Evolutionary conservation across 1,284 basidiomycete genomes (phyloP).

Genomic region (Megacollybia platyphylla): DNA sequence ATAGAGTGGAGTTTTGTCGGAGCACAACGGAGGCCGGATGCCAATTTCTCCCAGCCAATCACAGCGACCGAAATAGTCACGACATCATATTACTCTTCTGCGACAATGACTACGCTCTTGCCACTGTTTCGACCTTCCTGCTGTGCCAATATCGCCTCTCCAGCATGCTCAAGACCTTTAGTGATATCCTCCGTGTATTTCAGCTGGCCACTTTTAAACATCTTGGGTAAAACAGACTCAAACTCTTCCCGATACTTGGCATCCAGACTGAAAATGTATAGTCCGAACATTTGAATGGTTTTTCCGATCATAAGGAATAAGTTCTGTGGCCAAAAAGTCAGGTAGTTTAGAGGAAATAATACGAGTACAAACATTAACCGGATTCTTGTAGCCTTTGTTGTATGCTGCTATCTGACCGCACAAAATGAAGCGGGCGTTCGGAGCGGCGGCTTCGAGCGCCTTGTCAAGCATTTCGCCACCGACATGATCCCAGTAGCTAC

Average conservation of each 20-base stretch:
- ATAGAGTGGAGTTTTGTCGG: no score
- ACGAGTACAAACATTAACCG: not conserved
- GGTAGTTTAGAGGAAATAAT: not conserved
- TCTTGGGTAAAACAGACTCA: constrained; percentile 25
- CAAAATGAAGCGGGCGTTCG: not conserved
- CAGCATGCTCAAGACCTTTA: constrained; percentile 38
- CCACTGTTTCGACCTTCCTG: constrained; percentile 45
- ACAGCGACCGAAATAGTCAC: no score
- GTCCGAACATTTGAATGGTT: not conserved
- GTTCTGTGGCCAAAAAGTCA: not conserved
- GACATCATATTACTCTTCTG: constrained; percentile 15
- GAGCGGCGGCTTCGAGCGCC: constrained; percentile 21
- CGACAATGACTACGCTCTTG: constrained; percentile 41
- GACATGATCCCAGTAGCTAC: constrained; percentile 36
- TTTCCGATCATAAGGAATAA: not conserved
- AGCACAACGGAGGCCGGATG: no score
- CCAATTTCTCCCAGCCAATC: no score
- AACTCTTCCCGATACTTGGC: constrained; percentile 1
- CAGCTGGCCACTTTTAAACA: constrained; percentile 43
- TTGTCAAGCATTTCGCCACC: constrained; percentile 58
- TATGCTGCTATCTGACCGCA: not conserved
- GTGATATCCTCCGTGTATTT: constrained; percentile 44
- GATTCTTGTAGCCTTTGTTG: not conserved
- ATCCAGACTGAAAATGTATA: not conserved
- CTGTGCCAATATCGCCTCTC: constrained; percentile 37